Base-by-base conservation (phyloP, 768 basidiomycete genomes). In the Kwoniella sp. region DNA sequence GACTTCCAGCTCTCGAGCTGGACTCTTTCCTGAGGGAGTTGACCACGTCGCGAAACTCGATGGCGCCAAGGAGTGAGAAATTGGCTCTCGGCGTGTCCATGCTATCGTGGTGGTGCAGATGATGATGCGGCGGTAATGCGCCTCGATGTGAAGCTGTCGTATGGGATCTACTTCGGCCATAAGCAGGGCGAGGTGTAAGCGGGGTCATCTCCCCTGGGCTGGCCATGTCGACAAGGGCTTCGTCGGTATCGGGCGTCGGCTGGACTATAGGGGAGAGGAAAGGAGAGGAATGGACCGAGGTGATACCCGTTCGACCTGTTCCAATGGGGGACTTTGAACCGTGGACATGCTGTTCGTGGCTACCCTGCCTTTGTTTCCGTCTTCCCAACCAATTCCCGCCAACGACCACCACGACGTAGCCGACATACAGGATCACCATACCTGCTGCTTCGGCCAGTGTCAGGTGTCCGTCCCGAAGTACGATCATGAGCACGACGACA, bases 41-140 rank as follows among this genome's bases (percentile, higher is more conserved):
- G 19, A 99, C 86, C 20, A 96, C 87, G 53, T 91, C 85, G 15
- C 91, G 81, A 75, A 99, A 99, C 73, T 99, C 95, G 37, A 99
- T 81, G 0, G 95, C 95, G 8, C 93, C 89, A 4, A 98, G 82
- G 1, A 99, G 81, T 2, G 93, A 75, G 59, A 96, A 60, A 53
- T 65, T 60, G 32, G 76, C 64, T 51, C 73, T 56, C 4, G 69
- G 70, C 2, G 63, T 61, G 33, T 69, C 65, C 19, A 56, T 50
- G 22, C 50, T 50, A 27, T 63, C 46, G 27, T 53, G 50, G 32
- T 53, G 51, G 11, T 45, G 28, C 14, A 46, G 11, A 12, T 29
- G 29, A n/a, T 20, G 28, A 27, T 47, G 41, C 25, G 40, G 12
- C 8, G 47, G 23, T 11, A 43, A 19, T 20, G 31, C n/a, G 22